Percentiles rank a stretch among this genome's conserved stretches.
Conservation (phyloP, 495 filamentous ascomycete species). For the Hypoxylon cercidicola region DNA sequence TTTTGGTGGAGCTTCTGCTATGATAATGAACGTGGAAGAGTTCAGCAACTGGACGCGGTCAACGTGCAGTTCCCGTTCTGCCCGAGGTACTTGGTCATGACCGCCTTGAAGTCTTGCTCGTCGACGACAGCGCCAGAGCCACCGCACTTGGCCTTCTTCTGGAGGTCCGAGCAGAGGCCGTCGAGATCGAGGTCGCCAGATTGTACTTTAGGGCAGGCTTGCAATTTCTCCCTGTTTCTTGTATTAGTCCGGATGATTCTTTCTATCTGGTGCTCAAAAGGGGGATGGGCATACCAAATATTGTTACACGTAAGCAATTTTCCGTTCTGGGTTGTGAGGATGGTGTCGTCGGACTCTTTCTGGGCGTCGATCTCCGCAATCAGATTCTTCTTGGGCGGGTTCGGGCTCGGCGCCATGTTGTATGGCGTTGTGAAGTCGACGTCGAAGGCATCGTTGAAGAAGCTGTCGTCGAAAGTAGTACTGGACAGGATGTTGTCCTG, state of each 20-base stretch:
- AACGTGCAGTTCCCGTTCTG: conserved; percentile 26
- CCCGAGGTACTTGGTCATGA: conserved; percentile 69
- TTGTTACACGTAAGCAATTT: conserved; percentile 86
- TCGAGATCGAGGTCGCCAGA: conserved; percentile 93
- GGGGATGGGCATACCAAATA: conserved; percentile 74
- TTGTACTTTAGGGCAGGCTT: conserved; percentile 85
- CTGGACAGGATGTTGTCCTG: conserved; percentile 74
- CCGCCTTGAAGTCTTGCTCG: conserved; percentile 85
- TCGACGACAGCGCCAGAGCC: conserved; percentile 92
- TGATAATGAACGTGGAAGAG: conserved; percentile 15
- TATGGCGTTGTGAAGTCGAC: conserved; percentile 80
- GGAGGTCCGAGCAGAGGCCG: conserved; percentile 89
- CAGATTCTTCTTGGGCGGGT: conserved; percentile 70
- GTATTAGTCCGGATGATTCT: conserved; percentile 21
- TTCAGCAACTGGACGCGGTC: conserved; percentile 1
- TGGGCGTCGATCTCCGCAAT: conserved; percentile 77
- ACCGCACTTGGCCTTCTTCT: conserved; percentile 95
- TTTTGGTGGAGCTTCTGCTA: not conserved
- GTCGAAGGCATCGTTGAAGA: conserved; percentile 91
- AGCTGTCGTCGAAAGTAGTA: conserved; percentile 74
- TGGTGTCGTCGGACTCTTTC: conserved; percentile 74
- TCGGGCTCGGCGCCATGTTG: conserved; percentile 64
- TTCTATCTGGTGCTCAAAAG: conserved; percentile 23
- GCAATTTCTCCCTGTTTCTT: conserved; percentile 82
- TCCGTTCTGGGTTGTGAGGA: conserved; percentile 58